Evolutionary conservation across 768 basidiomycete genomes (phyloP).

Genomic region (Steccherinum ochraceum): DNA sequence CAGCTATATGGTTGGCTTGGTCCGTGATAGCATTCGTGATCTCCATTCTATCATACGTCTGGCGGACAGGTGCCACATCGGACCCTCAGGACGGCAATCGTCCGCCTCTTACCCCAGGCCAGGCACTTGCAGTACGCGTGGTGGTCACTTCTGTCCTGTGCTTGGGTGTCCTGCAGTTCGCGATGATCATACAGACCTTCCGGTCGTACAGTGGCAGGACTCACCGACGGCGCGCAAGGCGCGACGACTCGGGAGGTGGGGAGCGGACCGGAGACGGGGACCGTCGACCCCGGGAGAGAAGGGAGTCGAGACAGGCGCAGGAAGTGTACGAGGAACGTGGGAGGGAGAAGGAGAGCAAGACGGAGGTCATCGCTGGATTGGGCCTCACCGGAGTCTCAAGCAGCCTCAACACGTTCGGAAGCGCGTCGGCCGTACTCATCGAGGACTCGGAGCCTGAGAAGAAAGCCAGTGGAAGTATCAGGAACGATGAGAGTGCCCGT

Average conservation of each 20-base stretch:
- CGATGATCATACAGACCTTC: constrained; percentile 56
- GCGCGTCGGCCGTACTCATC: neutral
- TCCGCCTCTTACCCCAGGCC: constrained; percentile 28
- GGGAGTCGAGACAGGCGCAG: too few species aligned
- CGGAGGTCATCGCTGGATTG: neutral
- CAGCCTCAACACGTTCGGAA: neutral
- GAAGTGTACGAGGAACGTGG: neutral
- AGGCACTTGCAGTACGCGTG: constrained; percentile 47
- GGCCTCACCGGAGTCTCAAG: neutral
- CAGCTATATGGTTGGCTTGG: constrained; percentile 69
- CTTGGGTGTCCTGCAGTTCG: constrained; percentile 57
- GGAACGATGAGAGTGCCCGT: neutral
- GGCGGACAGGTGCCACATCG: constrained; percentile 49
- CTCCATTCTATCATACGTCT: constrained; percentile 60
- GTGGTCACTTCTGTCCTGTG: constrained; percentile 46
- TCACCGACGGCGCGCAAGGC: neutral
- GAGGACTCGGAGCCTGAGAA: neutral
- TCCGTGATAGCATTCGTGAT: constrained; percentile 62
- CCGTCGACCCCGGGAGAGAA: neutral
- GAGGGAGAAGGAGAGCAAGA: neutral
- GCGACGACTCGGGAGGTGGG: neutral
- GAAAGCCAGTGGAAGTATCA: neutral
- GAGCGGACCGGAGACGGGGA: neutral
- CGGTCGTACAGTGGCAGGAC: constrained; percentile 42
- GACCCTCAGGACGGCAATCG: constrained; percentile 28